These are phyloP conservation scores for Blastocystis sp. DNA, from an alignment of 352 stramenopile species.

Conservation along the genomic window DNA sequence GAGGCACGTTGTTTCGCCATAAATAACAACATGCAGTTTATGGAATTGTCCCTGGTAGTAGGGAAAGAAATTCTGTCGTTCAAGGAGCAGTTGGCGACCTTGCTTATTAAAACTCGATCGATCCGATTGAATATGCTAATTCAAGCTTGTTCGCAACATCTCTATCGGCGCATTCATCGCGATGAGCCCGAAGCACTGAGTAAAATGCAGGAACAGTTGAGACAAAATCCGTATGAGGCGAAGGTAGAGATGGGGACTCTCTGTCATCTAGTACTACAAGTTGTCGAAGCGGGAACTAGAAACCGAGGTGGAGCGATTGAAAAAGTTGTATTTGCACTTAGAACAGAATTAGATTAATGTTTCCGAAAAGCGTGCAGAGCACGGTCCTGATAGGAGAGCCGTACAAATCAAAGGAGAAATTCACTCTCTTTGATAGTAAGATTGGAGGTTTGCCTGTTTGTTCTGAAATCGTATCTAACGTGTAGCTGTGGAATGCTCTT, in stretches of 20 bases:
- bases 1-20: background rate
- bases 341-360: background rate
- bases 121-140: background rate
- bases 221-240: background rate
- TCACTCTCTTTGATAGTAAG: constrained; percentile 50
- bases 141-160: constrained; percentile 32
- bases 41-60: background rate
- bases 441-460: constrained; percentile 34
- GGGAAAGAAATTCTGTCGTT: background rate
- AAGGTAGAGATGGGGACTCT: background rate
- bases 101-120: background rate
- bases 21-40: background rate
- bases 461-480: background rate
- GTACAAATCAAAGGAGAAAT: constrained; percentile 3
- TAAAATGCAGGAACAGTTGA: background rate
- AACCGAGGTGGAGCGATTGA: constrained; percentile 5
- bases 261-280: constrained; percentile 15
- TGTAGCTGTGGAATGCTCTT: constrained; percentile 5
- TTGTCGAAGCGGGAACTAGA: background rate
- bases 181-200: background rate
- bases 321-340: background rate
- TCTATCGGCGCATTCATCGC: background rate
- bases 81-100: background rate
- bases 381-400: constrained; percentile 23
- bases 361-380: background rate